Percentiles rank a stretch among this genome's conserved stretches.
Evolutionary conservation across 345 rosid species (phyloP).

Genomic region (Camelina sativa): DNA sequence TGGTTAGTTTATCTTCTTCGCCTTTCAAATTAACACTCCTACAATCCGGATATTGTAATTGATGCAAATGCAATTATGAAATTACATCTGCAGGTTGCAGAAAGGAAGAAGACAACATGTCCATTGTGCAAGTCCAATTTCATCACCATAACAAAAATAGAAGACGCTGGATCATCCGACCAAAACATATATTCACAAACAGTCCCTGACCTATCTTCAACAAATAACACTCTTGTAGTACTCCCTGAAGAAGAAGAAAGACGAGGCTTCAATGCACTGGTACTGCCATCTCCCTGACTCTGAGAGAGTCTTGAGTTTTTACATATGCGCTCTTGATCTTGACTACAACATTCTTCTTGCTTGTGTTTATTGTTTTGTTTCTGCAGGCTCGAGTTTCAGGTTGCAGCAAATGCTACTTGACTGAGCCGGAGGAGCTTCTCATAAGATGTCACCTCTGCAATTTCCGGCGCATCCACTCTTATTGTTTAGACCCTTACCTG

Average conservation of each 20-base stretch:
- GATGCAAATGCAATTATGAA: not conserved
- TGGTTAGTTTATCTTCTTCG: conserved; percentile 54
- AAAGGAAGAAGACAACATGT: conserved; percentile 68
- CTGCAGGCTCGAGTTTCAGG: conserved; percentile 57
- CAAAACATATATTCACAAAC: conserved; percentile 95
- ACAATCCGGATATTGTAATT: conserved; percentile 28
- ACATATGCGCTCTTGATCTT: not conserved
- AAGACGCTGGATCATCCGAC: conserved; percentile 75
- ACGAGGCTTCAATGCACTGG: conserved; percentile 52
- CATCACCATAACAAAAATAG: conserved; percentile 69
- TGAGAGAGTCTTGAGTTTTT: not conserved
- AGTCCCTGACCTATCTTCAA: conserved; percentile 58
- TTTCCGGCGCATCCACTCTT: conserved; percentile 63
- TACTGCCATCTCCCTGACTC: conserved; percentile 30
- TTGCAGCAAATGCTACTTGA: conserved; percentile 61
- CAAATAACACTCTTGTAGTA: conserved; percentile 50
- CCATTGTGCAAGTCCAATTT: conserved; percentile 86
- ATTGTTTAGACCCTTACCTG: conserved; percentile 83
- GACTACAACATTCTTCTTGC: not conserved
- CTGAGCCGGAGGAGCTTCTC: conserved; percentile 83
- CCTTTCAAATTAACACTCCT: not conserved
- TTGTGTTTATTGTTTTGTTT: not conserved
- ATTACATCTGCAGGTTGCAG: conserved; percentile 53
- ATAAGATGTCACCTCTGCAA: conserved; percentile 71
- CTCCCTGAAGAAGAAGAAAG: conserved; percentile 55